A percentile compares a stretch with the other conserved stretches of the same genome.
Evolutionary conservation across 345 rosid species (phyloP).

Genomic region (Euphorbia lathyris): DNA sequence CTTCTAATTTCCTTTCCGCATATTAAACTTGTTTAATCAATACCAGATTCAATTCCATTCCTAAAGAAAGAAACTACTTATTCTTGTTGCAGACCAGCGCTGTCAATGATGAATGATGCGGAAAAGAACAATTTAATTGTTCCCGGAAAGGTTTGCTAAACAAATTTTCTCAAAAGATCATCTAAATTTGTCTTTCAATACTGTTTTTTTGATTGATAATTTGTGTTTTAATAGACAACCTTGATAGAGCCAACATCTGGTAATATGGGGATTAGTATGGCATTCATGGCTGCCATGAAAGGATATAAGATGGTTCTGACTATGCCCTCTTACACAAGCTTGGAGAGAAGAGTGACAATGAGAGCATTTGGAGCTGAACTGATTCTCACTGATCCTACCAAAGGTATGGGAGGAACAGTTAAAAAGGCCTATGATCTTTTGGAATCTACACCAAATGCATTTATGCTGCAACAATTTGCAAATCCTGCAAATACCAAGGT

Average conservation of each 20-base stretch:
- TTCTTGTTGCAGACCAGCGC: constrained; percentile 59
- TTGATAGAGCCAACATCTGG: constrained; percentile 97
- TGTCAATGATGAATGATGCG: constrained; percentile 77
- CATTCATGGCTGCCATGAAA: constrained; percentile 87
- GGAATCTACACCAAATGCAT: constrained; percentile 72
- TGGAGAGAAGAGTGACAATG: constrained; percentile 97
- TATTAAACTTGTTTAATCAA: no score
- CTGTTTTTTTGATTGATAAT: not conserved
- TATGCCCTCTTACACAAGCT: constrained; percentile 96
- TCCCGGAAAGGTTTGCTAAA: constrained; percentile 64
- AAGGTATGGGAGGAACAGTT: constrained; percentile 97
- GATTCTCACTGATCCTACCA: constrained; percentile 84
- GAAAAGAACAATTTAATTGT: constrained; percentile 67
- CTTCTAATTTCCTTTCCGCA: no score
- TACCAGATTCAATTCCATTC: no score
- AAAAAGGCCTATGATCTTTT: constrained; percentile 82
- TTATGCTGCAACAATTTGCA: constrained; percentile 84
- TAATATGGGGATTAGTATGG: constrained; percentile 96
- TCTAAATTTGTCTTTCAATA: not conserved
- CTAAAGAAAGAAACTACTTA: no score
- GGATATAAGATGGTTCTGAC: constrained; percentile 88
- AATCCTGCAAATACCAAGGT: constrained; percentile 93
- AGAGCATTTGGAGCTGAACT: constrained; percentile 93
- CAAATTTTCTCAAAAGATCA: not conserved
- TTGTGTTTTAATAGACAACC: constrained; percentile 46